Evolutionary conservation across 179 eudicot species (phyloP), one percentile per base, ranked within the genome.

Genomic region (Camellia oleifera): DNA sequence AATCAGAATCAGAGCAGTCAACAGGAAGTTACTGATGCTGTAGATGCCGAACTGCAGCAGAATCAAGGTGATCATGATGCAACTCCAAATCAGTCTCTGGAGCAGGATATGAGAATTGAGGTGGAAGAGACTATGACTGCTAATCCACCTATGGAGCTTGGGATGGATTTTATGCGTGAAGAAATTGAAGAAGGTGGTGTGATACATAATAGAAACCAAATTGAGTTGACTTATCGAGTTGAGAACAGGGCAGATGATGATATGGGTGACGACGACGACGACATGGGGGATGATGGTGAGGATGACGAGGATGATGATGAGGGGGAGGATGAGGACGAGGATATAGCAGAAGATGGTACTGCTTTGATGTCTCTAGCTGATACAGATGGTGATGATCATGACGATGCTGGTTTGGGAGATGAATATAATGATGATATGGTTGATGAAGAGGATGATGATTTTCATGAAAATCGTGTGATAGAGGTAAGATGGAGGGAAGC

Each of bases 401-500:
- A 97, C 80, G 99, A 94, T 85, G 65, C 92, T 75, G 97, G 92
- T 70, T 84, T 94, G 88, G 97, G 93, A 84, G 97, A 94, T 78
- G 98, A 94, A 62, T 97, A 88, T 85, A 91, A 90, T 83, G 98
- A 96, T 87, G 99, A 97, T 44, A 89, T 94, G 92, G 85, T 91
- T 82, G 98, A 97, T 82, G 99, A 94, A 60, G 98, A 95, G 69
- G 99, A 97, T 32, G 99, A 94, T 82, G 98, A 94, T 83, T 93
- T 89, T 85, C 94, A 89, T 85, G 99, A 89, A 81, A 97, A 93
- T 81, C 90, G 94, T 76, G 97, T 97, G 50, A 92, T 97, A 69
- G 99, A 97, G 89, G 98, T 97, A 6, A 89, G 98, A 81, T 97
- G 98, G 99, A 90, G 99, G 81, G 99, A 94, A 88, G 98, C 97